Percentiles rank a stretch among this genome's conserved stretches.
phyloP scores from a whole-genome alignment of 306 rosid genomes.

The Hippophae rhamnoides region DNA sequence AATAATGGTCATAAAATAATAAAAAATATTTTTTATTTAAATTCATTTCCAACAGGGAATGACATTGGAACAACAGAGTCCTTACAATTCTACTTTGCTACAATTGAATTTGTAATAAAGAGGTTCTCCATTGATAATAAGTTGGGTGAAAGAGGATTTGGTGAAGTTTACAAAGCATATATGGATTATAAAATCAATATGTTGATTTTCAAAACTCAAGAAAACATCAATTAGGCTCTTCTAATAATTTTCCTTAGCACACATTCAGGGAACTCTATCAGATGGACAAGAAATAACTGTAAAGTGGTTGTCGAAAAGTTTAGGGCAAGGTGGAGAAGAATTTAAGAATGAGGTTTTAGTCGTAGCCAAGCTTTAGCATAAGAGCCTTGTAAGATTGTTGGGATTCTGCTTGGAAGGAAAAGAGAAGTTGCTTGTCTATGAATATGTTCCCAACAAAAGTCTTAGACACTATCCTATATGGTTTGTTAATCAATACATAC shows the following conservation, averaged over 20 bases:
- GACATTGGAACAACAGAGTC: constrained; percentile 21
- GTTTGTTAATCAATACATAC: constrained; percentile 22
- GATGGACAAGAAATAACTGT: constrained; percentile 50
- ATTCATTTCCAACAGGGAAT: neutral
- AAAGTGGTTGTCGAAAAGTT: constrained; percentile 36
- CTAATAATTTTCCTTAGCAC: constrained; percentile 7
- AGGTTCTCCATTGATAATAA: constrained; percentile 29
- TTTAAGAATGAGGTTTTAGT: constrained; percentile 53
- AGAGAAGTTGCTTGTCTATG: constrained; percentile 51
- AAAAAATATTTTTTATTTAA: too few relatives aligned
- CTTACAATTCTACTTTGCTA: constrained; percentile 30
- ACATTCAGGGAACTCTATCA: constrained; percentile 36
- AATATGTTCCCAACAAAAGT: constrained; percentile 51
- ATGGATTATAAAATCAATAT: too few relatives aligned
- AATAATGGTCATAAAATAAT: too few relatives aligned
- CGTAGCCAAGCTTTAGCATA: constrained; percentile 55
- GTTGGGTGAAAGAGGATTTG: constrained; percentile 54
- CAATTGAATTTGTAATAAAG: constrained; percentile 35
- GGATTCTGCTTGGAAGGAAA: constrained; percentile 47
- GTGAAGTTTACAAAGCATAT: constrained; percentile 42
- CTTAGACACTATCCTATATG: constrained; percentile 45
- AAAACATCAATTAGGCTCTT: neutral
- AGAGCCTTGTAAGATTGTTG: constrained; percentile 40
- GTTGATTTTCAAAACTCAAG: too few relatives aligned
- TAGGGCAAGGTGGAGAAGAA: constrained; percentile 41